These are phyloP conservation scores for Hygrocybe punicea DNA, from an alignment of 768 basidiomycete species.

Conservation along the genomic window DNA sequence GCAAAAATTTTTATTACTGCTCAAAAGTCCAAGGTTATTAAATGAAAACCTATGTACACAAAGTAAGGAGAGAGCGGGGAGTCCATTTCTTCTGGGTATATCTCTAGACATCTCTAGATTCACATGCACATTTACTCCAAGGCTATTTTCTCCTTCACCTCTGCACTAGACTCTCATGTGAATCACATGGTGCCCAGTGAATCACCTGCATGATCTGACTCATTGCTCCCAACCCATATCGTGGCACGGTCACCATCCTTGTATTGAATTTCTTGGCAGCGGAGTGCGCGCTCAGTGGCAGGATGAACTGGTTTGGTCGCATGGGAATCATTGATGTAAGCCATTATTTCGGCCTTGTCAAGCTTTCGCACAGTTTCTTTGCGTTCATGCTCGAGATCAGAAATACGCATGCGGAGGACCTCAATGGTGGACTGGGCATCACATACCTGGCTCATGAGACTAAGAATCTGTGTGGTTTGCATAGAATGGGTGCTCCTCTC, in stretches of 20 bases:
- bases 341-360: background rate
- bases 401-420: background rate
- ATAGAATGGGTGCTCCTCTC: background rate
- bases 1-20: too few relatives aligned
- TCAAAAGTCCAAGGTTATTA: too few relatives aligned
- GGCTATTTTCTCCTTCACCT: too few relatives aligned
- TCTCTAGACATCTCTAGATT: too few relatives aligned
- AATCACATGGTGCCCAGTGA: slow-evolving; percentile 5
- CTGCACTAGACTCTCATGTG: background rate
- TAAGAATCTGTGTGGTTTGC: too few relatives aligned
- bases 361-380: background rate
- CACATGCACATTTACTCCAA: too few relatives aligned
- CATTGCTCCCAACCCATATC: slow-evolving; percentile 5
- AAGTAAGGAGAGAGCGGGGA: too few relatives aligned
- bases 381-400: background rate
- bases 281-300: too few relatives aligned
- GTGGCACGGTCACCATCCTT: slow-evolving; percentile 9
- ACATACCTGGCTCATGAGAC: background rate
- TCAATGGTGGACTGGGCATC: background rate
- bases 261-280: slow-evolving; percentile 11
- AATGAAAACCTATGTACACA: too few relatives aligned
- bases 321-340: background rate
- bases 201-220: slow-evolving; percentile 3
- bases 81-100: too few relatives aligned
- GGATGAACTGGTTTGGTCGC: background rate